A percentile compares a stretch with the other conserved stretches of the same genome.
Evolutionary conservation across 1,139 yeast genomes (phyloP).

Genomic region (Pichia sp.): DNA sequence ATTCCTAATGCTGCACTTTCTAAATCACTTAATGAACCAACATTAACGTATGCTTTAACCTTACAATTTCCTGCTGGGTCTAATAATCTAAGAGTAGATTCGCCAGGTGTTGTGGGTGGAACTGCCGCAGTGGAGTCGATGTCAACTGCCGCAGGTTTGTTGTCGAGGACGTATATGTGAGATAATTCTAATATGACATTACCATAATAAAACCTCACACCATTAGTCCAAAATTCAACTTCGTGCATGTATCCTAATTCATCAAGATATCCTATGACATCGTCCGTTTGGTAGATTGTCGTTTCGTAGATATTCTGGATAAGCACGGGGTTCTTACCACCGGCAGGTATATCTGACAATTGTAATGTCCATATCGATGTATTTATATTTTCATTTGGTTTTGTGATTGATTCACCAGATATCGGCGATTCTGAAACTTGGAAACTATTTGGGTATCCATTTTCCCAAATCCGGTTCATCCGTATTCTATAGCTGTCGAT

Average conservation of each 20-base stretch:
- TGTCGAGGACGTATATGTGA: slow-evolving; percentile 40
- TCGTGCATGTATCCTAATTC: slow-evolving; percentile 72
- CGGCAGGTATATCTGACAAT: slow-evolving; percentile 80
- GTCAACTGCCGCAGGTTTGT: not conserved
- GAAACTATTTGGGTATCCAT: not conserved
- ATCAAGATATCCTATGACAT: slow-evolving; percentile 40
- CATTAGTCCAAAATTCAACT: slow-evolving; percentile 65
- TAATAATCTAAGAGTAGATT: slow-evolving; percentile 38
- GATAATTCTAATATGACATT: slow-evolving; percentile 61
- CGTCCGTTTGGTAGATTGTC: slow-evolving; percentile 42
- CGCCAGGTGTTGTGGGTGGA: not conserved
- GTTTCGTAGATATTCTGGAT: slow-evolving; percentile 74
- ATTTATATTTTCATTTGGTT: slow-evolving; percentile 16
- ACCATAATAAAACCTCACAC: slow-evolving; percentile 63
- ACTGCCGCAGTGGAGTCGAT: slow-evolving; percentile 21
- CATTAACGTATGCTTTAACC: slow-evolving; percentile 66
- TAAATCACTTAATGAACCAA: slow-evolving; percentile 71
- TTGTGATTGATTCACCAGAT: slow-evolving; percentile 21
- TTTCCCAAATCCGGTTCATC: slow-evolving; percentile 32
- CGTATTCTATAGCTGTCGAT: slow-evolving; percentile 34
- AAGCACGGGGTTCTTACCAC: slow-evolving; percentile 68
- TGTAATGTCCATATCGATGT: slow-evolving; percentile 59
- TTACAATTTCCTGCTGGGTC: slow-evolving; percentile 60
- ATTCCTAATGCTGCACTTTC: slow-evolving; percentile 68
- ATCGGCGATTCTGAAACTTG: slow-evolving; percentile 24